Evolutionary conservation across 2,329 filamentous ascomycete genomes (phyloP).

Genomic region (Grosmannia huntii): DNA sequence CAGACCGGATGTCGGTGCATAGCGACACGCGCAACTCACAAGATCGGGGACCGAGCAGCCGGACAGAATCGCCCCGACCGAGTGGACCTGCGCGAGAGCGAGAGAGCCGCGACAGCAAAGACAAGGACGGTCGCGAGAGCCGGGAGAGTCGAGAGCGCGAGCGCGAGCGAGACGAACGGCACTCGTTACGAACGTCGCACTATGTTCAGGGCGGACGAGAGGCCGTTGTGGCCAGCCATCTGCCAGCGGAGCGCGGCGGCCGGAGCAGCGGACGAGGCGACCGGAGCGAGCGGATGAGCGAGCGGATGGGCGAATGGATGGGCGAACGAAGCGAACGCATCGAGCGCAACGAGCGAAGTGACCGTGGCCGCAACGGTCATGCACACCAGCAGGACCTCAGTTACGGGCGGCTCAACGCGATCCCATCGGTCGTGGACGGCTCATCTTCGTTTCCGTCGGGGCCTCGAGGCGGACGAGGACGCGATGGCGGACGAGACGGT

Average conservation of each 20-base stretch:
- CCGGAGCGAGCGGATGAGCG: slow-evolving; percentile 3
- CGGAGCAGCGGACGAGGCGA: slow-evolving; percentile 5
- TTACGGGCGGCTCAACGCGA: slow-evolving; percentile 47
- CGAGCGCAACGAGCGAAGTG: slow-evolving; percentile 1
- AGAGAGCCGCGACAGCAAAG: slow-evolving; percentile 26
- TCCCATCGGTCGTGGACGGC: slow-evolving; percentile 26
- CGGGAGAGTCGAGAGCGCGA: slow-evolving; percentile 21
- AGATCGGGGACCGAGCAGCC: slow-evolving; percentile 4
- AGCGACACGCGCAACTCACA: not conserved
- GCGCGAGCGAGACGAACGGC: slow-evolving; percentile 31
- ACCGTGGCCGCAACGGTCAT: slow-evolving; percentile 4
- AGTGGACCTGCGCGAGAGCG: not conserved
- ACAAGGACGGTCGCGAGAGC: too few relatives aligned
- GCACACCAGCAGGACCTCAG: slow-evolving; percentile 43
- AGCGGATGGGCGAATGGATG: not conserved
- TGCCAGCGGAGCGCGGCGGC: not conserved
- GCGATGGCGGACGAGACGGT: not conserved
- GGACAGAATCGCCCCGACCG: slow-evolving; percentile 34
- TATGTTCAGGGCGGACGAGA: slow-evolving; percentile 22
- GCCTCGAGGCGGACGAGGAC: slow-evolving; percentile 30
- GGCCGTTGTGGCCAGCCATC: slow-evolving; percentile 14
- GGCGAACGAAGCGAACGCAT: slow-evolving; percentile 24
- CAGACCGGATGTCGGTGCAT: not conserved
- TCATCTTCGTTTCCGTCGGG: slow-evolving; percentile 34
- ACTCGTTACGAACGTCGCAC: slow-evolving; percentile 9